A percentile compares a stretch with the other conserved stretches of the same genome.
Evolutionary conservation across 1,139 yeast species (phyloP).

Genomic region (Petasospora fabianii): DNA sequence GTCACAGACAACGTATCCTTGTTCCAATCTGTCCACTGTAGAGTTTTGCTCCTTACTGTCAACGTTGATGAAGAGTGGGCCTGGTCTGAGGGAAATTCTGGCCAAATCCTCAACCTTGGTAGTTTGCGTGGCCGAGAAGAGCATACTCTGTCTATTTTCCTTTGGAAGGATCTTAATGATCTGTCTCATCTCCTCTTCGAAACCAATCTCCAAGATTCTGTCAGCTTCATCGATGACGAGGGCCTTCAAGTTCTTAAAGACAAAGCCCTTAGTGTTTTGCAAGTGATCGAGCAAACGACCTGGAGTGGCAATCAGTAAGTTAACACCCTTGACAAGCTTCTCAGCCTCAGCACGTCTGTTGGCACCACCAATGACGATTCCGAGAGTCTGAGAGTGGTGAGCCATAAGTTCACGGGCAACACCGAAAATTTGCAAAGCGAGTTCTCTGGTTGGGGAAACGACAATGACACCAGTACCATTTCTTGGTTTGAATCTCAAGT

Average conservation of each 20-base stretch:
- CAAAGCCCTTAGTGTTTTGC: conserved; percentile 92
- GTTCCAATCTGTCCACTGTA: conserved; percentile 96
- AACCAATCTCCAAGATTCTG: conserved; percentile 96
- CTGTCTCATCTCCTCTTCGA: conserved; percentile 90
- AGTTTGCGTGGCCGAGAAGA: conserved; percentile 97
- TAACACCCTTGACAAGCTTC: conserved; percentile 89
- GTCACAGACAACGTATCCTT: conserved; percentile 97
- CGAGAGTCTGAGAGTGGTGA: conserved; percentile 80
- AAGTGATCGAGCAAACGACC: conserved; percentile 95
- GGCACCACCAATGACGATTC: conserved; percentile 98
- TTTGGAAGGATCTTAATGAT: conserved; percentile 90
- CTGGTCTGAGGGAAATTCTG: conserved; percentile 89
- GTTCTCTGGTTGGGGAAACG: conserved; percentile 85
- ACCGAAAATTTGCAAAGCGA: conserved; percentile 87
- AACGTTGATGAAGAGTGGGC: conserved; percentile 94
- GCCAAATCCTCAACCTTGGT: conserved; percentile 98
- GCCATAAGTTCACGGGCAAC: conserved; percentile 92
- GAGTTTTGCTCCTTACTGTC: conserved; percentile 79
- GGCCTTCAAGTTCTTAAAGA: conserved; percentile 91
- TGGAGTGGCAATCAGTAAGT: conserved; percentile 91
- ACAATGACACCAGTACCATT: conserved; percentile 92
- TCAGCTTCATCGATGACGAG: conserved; percentile 96
- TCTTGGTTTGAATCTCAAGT: conserved; percentile 86
- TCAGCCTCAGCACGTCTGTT: conserved; percentile 96
- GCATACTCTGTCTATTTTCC: conserved; percentile 93